Evolutionary conservation across 2,329 filamentous ascomycete species (phyloP).

Genomic region (Akanthomyces muscarius): DNA sequence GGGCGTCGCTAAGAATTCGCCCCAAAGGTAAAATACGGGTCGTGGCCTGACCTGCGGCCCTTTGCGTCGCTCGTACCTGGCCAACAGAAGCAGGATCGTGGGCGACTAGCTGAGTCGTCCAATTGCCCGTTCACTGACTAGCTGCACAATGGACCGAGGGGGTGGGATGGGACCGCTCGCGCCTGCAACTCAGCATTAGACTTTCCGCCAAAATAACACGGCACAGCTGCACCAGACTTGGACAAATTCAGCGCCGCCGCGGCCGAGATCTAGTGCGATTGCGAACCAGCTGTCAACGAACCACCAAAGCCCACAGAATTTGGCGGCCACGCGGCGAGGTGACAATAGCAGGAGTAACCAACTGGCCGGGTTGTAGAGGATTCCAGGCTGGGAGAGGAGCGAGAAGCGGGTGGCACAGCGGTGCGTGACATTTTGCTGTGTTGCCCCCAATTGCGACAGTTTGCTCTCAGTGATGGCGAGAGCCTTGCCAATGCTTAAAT

Average conservation of each 20-base stretch:
- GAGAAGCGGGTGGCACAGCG: neutral
- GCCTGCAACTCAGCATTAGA: slow-evolving; percentile 13
- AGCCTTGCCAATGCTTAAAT: neutral
- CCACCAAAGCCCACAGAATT: neutral
- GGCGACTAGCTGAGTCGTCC: slow-evolving; percentile 9
- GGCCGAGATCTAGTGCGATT: slow-evolving; percentile 7
- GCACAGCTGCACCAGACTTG: neutral
- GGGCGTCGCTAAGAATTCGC: slow-evolving; percentile 13
- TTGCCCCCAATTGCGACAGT: neutral
- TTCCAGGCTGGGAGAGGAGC: neutral
- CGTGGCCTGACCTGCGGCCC: slow-evolving; percentile 14
- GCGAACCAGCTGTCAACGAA: neutral
- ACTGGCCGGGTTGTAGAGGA: neutral
- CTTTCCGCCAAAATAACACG: slow-evolving; percentile 1
- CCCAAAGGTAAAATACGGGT: slow-evolving; percentile 14
- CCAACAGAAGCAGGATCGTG: slow-evolving; percentile 12
- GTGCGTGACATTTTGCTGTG: neutral
- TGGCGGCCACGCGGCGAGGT: neutral
- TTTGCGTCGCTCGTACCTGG: slow-evolving; percentile 10
- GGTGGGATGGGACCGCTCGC: neutral
- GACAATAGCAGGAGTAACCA: neutral
- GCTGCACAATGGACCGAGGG: slow-evolving; percentile 2
- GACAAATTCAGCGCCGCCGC: neutral
- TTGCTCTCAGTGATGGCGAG: neutral
- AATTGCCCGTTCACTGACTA: slow-evolving; percentile 8